These are phyloP conservation scores for Podospora tetraspora DNA, from an alignment of 495 filamentous ascomycete genomes.

Conservation along the genomic window DNA sequence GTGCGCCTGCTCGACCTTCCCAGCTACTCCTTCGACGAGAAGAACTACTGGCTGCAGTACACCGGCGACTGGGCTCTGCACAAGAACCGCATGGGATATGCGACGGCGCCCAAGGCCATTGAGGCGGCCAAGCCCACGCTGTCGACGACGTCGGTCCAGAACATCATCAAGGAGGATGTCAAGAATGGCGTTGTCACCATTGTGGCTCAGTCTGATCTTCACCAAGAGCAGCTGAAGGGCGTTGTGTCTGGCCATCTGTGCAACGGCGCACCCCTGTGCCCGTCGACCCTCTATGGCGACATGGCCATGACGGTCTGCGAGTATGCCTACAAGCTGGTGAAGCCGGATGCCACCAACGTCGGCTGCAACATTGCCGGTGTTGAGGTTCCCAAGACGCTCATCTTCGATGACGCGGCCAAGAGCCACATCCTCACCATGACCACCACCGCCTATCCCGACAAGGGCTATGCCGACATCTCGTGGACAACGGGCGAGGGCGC, in stretches of 20 bases:
- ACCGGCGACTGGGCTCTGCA: conserved; percentile 62
- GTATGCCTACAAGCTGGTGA: conserved; percentile 57
- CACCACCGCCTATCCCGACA: conserved; percentile 36
- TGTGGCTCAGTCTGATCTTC: conserved; percentile 62
- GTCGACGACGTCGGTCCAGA: conserved; percentile 47
- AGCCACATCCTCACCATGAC: conserved; percentile 46
- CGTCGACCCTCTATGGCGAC: conserved; percentile 65
- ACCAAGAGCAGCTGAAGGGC: conserved; percentile 52
- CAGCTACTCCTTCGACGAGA: conserved; percentile 70
- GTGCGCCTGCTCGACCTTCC: conserved; percentile 64
- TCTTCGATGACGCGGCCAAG: conserved; percentile 52
- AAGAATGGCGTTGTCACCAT: conserved; percentile 51
- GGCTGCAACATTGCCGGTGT: conserved; percentile 59
- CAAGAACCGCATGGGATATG: conserved; percentile 61
- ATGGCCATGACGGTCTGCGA: conserved; percentile 70
- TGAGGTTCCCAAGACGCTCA: conserved; percentile 64
- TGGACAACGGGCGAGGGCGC: conserved; percentile 41
- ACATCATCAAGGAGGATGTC: conserved; percentile 51
- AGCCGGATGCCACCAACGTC: conserved; percentile 48
- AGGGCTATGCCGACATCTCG: conserved; percentile 34
- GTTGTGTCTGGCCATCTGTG: conserved; percentile 67
- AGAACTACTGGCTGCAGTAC: conserved; percentile 81
- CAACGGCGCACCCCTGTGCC: conserved; percentile 53
- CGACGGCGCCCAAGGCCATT: conserved; percentile 40
- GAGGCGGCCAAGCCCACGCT: conserved; percentile 48